A percentile compares a stretch with the other conserved stretches of the same genome.
Conservation (phyloP, 73 alveolate species). For the Paramecium caudatum region DNA sequence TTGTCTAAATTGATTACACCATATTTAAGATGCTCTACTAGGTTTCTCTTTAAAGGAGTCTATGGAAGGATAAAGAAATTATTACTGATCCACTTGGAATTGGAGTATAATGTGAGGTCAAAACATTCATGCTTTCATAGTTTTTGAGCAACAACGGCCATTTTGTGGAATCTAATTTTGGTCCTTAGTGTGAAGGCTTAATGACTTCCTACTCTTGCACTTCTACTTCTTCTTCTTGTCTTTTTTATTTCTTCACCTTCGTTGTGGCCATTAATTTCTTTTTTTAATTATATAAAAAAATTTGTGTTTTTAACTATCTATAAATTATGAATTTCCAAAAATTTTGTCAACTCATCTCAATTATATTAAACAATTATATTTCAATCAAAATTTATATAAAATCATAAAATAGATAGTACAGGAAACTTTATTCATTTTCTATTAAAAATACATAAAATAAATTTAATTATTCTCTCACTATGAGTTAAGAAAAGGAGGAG, state of each 20-base stretch:
- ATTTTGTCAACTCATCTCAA: too few species aligned
- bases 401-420: too few species aligned
- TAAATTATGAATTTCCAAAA: too few species aligned
- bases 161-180: conserved; percentile 82
- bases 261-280: conserved; percentile 69
- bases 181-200: conserved; percentile 70
- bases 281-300: conserved; percentile 40
- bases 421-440: not conserved
- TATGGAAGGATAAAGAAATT: not conserved
- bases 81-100: conserved; percentile 94
- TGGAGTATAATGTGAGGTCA: conserved; percentile 99
- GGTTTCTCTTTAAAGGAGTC: conserved; percentile 98
- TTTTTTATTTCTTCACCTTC: conserved; percentile 67
- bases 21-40: conserved; percentile 95
- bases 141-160: conserved; percentile 93
- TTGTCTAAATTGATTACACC: conserved; percentile 99
- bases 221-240: conserved; percentile 63
- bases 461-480: not conserved
- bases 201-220: conserved; percentile 70
- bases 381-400: too few species aligned
- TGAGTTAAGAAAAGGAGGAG: too few species aligned
- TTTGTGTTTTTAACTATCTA: too few species aligned
- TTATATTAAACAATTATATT: too few species aligned
- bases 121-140: conserved; percentile 90
- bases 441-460: not conserved